Base-by-base conservation (phyloP, 257 asterid genomes). In the Jasminum sambac region DNA sequence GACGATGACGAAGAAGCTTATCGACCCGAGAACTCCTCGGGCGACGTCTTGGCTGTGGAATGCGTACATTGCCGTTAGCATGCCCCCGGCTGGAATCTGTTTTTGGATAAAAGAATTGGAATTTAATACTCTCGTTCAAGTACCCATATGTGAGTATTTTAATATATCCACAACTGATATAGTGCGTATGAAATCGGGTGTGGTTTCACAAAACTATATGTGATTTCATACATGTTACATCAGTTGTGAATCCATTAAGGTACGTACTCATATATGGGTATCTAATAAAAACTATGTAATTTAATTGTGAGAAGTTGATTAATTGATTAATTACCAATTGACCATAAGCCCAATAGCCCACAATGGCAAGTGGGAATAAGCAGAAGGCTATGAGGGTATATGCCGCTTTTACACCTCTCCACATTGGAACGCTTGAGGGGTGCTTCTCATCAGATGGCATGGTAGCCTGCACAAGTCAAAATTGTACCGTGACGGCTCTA, bases 401-500 rank as follows among this genome's bases (percentile, higher is more conserved):
- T 5, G 98, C 87, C 7, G 58, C 82, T 77, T 86, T 86, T 6
- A 93, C 96, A 14, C 97, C 98, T 69, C 83, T 85, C 98, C 98
- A 93, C 98, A 93, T 93, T 12, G 98, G 96, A 13, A 90, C 82
- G 48, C 87, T 70, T 0, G 98, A 90, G 63, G 98, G 98, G 52
- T 89, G 95, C 78, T 93, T 93, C 83, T 93, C 98, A 61, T 74
- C 82, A 0, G 98, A 93, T 10, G 98, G 97, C 98, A 93, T 93
- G 1, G 98, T 93, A 1, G 96, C 97, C 97, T 93, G 84, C 37
- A 12, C 34, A 0, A 19, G 72, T 58, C 5, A 4, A 74, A 46
- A 52, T 64, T 48, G 6, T 21, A 40, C 48, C 55, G 23, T 25
- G 8, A 16, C 2, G 9, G 17, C 0, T 44, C n/a, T 30, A 30